Base-by-base conservation (phyloP, 2,329 filamentous ascomycete species). In the Pyrenophora tritici-repentis region DNA sequence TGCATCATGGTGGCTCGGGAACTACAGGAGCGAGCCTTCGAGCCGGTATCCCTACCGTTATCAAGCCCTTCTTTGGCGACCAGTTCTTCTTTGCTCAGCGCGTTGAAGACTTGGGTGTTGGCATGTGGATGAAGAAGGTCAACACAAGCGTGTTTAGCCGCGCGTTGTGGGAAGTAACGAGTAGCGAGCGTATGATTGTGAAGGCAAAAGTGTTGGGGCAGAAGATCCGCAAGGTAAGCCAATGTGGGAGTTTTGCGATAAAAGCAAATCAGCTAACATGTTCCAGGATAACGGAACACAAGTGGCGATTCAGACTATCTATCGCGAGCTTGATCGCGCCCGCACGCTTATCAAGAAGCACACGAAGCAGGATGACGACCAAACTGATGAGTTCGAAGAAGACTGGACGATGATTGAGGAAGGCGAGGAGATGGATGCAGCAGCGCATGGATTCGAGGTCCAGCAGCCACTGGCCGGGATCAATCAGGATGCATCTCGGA, bases 31-130 rank as follows among this genome's bases (percentile, higher is more conserved):
- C 94, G 1, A 96, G 91, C 72, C 79, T 99, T 41, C 83, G 94
- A 44, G 92, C 92, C 0, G 94, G 94, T 2, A 85, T 96, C 4
- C 94, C 94, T 0, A 97, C 94, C 0, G 92, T 99, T 58, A 89
- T 97, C 68, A 90, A 93, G 55, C 94, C 94, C 0, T 99, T 97
- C 78, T 99, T 99, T 68, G 94, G 94, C 4, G 94, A 99, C 65
- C 94, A 99, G 70, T 97, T 89, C 80, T 99, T 99, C 79, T 97
- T 96, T 65, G 94, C 91, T 6, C 84, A 82, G 24, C 83, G 94
- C 3, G 89, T 97, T 1, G 91, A 97, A 72, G 93, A 97, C 66
- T 80, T 99, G 5, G 93, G 94, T 0, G 94, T 97, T 2, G 94
- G 94, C 0, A 86, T 96, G 16, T 90, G 87, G 67, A 80, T 99